Evolutionary conservation across 225 moss, liverwort and hornwort species (phyloP).

Genomic region (Asterella californica): DNA sequence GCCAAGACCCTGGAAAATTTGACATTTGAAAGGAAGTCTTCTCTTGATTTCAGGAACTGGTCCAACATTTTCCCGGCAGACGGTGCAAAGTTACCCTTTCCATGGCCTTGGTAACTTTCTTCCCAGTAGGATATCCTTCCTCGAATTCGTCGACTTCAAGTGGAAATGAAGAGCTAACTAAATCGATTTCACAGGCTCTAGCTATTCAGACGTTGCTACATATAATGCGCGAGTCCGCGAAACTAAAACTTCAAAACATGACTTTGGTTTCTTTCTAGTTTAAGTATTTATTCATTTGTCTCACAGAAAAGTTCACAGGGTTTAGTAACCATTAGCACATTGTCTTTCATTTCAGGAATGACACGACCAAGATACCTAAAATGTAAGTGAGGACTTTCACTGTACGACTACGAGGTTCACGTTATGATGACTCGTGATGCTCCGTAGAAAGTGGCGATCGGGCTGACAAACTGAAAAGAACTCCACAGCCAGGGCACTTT

Average conservation of each 20-base stretch:
- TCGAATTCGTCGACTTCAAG: not conserved
- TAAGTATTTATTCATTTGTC: too few species aligned
- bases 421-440: not conserved
- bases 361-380: not conserved
- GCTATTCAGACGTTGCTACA: too few species aligned
- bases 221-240: too few species aligned
- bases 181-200: too few species aligned
- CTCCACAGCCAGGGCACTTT: too few species aligned
- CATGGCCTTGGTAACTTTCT: constrained; percentile 4
- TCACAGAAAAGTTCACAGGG: too few species aligned
- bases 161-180: not conserved
- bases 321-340: not conserved
- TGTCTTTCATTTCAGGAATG: not conserved
- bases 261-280: too few species aligned
- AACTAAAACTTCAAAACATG: too few species aligned
- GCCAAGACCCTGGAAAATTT: not conserved
- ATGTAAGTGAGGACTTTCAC: not conserved
- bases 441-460: too few species aligned
- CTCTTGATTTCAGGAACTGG: constrained; percentile 29
- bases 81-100: not conserved
- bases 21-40: not conserved
- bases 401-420: not conserved
- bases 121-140: not conserved
- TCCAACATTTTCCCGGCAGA: constrained; percentile 26
- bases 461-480: too few species aligned